Percentiles rank a stretch among this genome's conserved stretches.
Conservation (phyloP, 169 alveolate species). For the Toxoplasma gondii region DNA sequence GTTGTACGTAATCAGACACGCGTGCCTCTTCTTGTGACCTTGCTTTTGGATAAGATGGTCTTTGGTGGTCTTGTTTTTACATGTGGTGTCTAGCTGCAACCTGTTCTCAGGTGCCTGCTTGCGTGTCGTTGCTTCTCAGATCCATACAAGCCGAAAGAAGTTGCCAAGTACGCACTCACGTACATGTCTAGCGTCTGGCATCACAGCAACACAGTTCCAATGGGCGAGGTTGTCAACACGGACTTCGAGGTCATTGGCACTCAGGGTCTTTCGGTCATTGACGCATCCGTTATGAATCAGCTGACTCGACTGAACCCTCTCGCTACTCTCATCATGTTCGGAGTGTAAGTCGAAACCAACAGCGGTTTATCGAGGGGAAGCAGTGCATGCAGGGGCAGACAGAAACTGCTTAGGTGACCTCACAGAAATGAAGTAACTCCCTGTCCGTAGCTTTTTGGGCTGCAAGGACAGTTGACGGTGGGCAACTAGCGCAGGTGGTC, state of each 20-base stretch:
- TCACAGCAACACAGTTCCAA: slow-evolving; percentile 67
- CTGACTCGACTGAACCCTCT: slow-evolving; percentile 71
- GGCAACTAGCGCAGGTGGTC: too few species aligned
- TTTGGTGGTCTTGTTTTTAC: too few species aligned
- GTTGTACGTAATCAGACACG: too few species aligned
- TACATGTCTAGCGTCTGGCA: slow-evolving; percentile 74
- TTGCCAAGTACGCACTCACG: slow-evolving; percentile 69
- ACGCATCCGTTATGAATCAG: slow-evolving; percentile 69
- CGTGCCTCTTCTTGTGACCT: too few species aligned
- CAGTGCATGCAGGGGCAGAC: too few species aligned
- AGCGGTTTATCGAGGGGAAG: background rate
- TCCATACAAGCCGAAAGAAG: slow-evolving; percentile 63
- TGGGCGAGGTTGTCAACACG: slow-evolving; percentile 71
- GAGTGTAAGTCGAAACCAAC: slow-evolving; percentile 48
- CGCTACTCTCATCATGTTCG: slow-evolving; percentile 65
- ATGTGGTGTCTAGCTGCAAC: too few species aligned
- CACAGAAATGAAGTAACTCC: too few species aligned
- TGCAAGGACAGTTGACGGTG: too few species aligned
- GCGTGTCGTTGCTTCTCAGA: slow-evolving; percentile 35
- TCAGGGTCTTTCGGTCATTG: slow-evolving; percentile 67
- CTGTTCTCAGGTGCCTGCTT: too few species aligned
- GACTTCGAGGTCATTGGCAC: slow-evolving; percentile 67
- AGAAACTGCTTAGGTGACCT: too few species aligned
- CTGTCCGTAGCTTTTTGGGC: too few species aligned
- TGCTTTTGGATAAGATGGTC: too few species aligned